A percentile compares a stretch with the other conserved stretches of the same genome.
These are phyloP conservation scores for Dactylellina sp. DNA, from an alignment of 2,329 filamentous ascomycete genomes.

Conservation along the genomic window DNA sequence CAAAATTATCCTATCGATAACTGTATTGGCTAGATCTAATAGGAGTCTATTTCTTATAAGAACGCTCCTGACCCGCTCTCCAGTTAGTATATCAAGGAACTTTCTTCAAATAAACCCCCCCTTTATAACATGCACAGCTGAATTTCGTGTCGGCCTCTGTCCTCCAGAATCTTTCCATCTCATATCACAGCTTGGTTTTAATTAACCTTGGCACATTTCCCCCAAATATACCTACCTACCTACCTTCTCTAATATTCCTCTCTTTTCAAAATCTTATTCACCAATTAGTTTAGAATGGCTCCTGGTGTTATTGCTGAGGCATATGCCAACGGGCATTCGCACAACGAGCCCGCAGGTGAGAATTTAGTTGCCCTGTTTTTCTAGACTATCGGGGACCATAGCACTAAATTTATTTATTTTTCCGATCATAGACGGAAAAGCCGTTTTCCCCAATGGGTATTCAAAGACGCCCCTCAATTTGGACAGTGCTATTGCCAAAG, in stretches of 20 bases:
- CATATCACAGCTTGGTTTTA: no score
- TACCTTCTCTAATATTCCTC: background rate
- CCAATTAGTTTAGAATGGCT: constrained; percentile 25
- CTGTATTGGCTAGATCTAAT: no score
- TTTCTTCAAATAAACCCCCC: no score
- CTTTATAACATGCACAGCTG: no score
- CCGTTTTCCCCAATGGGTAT: constrained; percentile 28
- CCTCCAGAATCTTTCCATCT: no score
- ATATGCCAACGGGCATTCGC: constrained; percentile 14
- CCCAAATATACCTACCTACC: background rate
- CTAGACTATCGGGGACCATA: constrained; percentile 2
- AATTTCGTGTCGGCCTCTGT: no score
- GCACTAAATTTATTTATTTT: constrained; percentile 11
- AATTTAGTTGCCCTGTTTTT: constrained; percentile 14
- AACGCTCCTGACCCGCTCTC: no score
- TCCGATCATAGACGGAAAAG: constrained; percentile 22
- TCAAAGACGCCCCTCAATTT: constrained; percentile 29
- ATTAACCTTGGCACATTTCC: no score
- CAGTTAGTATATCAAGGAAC: no score
- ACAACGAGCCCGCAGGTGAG: constrained; percentile 21
- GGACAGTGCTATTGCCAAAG: background rate
- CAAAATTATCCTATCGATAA: no score
- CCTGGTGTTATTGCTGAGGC: constrained; percentile 22
- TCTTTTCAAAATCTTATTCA: constrained; percentile 1
- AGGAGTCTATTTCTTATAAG: no score